Conservation (phyloP, 2,329 filamentous ascomycete genomes). For the Cryoendolithus antarcticus region DNA sequence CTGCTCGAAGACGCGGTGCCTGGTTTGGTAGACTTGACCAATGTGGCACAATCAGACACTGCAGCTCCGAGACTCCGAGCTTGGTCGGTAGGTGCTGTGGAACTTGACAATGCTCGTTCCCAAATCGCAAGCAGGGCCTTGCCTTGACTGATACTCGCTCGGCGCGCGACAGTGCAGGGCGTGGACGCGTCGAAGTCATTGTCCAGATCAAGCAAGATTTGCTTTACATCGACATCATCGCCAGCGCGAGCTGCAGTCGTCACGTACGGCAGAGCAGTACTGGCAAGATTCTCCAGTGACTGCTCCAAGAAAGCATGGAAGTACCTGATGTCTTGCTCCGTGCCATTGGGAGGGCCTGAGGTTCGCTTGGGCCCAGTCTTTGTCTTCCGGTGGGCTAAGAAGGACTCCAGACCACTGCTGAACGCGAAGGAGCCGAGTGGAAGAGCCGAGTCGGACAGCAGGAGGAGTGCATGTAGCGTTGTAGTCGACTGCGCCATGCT, state of each 20-base stretch:
- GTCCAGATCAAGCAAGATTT: constrained; percentile 46
- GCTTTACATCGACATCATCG: constrained; percentile 25
- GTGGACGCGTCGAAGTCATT: constrained; percentile 66
- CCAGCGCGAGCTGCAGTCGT: constrained; percentile 48
- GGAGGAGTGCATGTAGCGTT: constrained; percentile 53
- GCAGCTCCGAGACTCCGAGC: neutral
- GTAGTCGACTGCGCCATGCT: too few relatives aligned
- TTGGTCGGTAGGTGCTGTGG: constrained; percentile 6
- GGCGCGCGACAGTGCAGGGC: constrained; percentile 64
- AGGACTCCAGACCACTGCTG: constrained; percentile 71
- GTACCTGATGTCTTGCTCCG: constrained; percentile 16
- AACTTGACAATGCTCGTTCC: constrained; percentile 36
- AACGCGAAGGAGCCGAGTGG: constrained; percentile 81
- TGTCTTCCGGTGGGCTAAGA: constrained; percentile 50
- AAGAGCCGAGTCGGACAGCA: constrained; percentile 70
- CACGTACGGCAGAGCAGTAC: constrained; percentile 62
- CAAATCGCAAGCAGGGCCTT: constrained; percentile 62
- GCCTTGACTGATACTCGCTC: constrained; percentile 65
- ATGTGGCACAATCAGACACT: constrained; percentile 11
- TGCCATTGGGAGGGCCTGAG: constrained; percentile 6
- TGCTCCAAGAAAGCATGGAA: constrained; percentile 58
- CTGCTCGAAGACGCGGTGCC: constrained; percentile 8
- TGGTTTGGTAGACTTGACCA: constrained; percentile 10
- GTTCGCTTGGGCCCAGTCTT: constrained; percentile 21
- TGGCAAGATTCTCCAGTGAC: constrained; percentile 59